Base-by-base conservation (phyloP, 1,284 basidiomycete species). In the Agroathelia rolfsii region DNA sequence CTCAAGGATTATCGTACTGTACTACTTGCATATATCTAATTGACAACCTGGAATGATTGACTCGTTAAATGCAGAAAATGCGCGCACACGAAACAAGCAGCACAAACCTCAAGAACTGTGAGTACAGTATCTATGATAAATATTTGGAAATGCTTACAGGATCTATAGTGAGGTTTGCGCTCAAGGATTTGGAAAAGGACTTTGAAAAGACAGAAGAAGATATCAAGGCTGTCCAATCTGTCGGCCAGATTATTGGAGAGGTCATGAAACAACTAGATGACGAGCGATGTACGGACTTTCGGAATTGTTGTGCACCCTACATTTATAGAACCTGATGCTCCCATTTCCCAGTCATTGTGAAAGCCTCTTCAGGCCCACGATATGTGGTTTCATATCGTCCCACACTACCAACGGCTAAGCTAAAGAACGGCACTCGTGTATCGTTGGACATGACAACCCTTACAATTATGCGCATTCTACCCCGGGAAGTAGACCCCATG, bases 391-490 rank as follows among this genome's bases (percentile, higher is more conserved):
- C 94, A 2, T 96, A 90, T 57, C 79, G 95, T 34, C 90, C 92
- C 7, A 80, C 88, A 6, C 70, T 96, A 29, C 88, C 93, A n/a
- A 81, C 81, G 32, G 70, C 75, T 29, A 97, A 97, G 60, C 80
- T 99, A 41, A 97, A 97, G 61, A 63, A 86, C 17, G 90, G 90
- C 34, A 89, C 89, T 7, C 86, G 95, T 43, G 95, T 99, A 40
- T 94, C 92, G 40, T 76, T 99, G 32, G 95, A 99, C 58, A 98
- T 98, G 95, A 99, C 95, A 2, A 98, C 95, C 1, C 67, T 98
- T 23, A 98, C 95, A 6, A 92, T 99, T 55, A 98, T 99, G 93
- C 81, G 93, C 28, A 95, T 98, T 41, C 66, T 99, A 19, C 95
- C 95, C 6, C 76, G 95, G 44, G 95, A 99, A 58, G 90, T 98